Evolutionary conservation across 2,329 filamentous ascomycete species (phyloP).

Genomic region (Nemania sp.): DNA sequence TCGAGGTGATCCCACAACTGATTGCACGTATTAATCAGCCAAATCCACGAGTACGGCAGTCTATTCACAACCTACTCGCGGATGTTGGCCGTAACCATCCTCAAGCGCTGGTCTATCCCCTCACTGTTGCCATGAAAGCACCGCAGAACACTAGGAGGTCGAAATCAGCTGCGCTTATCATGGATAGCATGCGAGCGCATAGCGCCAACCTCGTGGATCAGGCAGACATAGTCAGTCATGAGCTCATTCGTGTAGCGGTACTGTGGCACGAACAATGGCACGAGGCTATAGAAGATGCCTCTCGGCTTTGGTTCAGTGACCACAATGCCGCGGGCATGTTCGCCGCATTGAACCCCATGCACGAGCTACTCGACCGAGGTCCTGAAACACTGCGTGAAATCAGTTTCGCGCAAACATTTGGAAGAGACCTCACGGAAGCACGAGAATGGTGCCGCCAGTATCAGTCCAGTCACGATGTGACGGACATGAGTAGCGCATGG

Average conservation of each 20-base stretch:
- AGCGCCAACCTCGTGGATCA: slow-evolving; percentile 92
- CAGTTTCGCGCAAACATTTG: slow-evolving; percentile 96
- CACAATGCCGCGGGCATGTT: slow-evolving; percentile 99
- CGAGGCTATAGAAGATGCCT: slow-evolving; percentile 95
- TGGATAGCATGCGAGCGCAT: slow-evolving; percentile 97
- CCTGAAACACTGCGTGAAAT: slow-evolving; percentile 94
- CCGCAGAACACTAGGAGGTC: slow-evolving; percentile 78
- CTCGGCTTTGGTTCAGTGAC: slow-evolving; percentile 93
- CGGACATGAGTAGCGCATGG: slow-evolving; percentile 97
- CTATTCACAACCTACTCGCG: slow-evolving; percentile 87
- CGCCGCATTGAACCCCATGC: slow-evolving; percentile 81
- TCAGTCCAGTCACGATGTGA: slow-evolving; percentile 82
- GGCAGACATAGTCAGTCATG: slow-evolving; percentile 91
- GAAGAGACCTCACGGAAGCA: slow-evolving; percentile 90
- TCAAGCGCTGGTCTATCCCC: slow-evolving; percentile 92
- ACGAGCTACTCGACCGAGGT: slow-evolving; percentile 86
- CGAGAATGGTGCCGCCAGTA: slow-evolving; percentile 96
- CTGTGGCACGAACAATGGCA: slow-evolving; percentile 99
- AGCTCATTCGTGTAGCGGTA: slow-evolving; percentile 94
- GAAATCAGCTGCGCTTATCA: slow-evolving; percentile 86
- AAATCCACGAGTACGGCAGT: slow-evolving; percentile 82
- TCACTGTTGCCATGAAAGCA: slow-evolving; percentile 98
- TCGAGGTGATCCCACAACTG: slow-evolving; percentile 95
- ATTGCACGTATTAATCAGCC: slow-evolving; percentile 98
- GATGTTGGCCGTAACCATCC: slow-evolving; percentile 94